These are phyloP conservation scores for Talaromyces sp. DNA, from an alignment of 2,329 filamentous ascomycete genomes.

Conservation along the genomic window DNA sequence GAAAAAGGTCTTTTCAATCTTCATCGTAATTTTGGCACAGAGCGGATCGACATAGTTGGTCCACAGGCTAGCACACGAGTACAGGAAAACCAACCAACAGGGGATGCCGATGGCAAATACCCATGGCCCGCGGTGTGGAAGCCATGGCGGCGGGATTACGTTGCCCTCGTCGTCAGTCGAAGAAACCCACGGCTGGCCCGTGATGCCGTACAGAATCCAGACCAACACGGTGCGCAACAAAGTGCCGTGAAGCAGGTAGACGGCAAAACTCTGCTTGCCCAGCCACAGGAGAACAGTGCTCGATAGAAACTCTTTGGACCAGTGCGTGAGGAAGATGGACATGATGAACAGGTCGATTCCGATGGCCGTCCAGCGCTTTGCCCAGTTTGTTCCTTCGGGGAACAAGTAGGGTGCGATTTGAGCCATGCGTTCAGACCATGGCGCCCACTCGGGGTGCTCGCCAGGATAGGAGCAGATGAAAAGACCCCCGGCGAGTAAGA, in stretches of 20 bases:
- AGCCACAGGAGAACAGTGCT: conserved; percentile 51
- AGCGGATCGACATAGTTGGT: conserved; percentile 49
- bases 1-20: conserved; percentile 47
- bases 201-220: conserved; percentile 51
- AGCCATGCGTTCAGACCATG: conserved; percentile 46
- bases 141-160: conserved; percentile 37
- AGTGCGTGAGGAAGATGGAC: conserved; percentile 49
- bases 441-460: conserved; percentile 46
- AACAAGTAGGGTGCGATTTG: conserved; percentile 42
- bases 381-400: conserved; percentile 40
- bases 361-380: conserved; percentile 45
- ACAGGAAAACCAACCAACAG: conserved; percentile 44
- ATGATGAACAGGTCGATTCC: conserved; percentile 47
- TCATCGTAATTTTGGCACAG: conserved; percentile 46
- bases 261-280: conserved; percentile 52
- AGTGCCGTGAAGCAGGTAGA: conserved; percentile 53
- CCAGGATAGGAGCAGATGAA: conserved; percentile 49
- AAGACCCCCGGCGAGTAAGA: conserved; percentile 42
- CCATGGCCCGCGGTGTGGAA: conserved; percentile 36
- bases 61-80: conserved; percentile 47
- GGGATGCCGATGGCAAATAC: conserved; percentile 43
- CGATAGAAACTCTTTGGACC: conserved; percentile 46
- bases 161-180: conserved; percentile 38
- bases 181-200: conserved; percentile 41
- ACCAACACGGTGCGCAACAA: conserved; percentile 48